These are phyloP conservation scores for Colletotrichum tofieldiae DNA, from an alignment of 2,329 filamentous ascomycete genomes.

Conservation along the genomic window DNA sequence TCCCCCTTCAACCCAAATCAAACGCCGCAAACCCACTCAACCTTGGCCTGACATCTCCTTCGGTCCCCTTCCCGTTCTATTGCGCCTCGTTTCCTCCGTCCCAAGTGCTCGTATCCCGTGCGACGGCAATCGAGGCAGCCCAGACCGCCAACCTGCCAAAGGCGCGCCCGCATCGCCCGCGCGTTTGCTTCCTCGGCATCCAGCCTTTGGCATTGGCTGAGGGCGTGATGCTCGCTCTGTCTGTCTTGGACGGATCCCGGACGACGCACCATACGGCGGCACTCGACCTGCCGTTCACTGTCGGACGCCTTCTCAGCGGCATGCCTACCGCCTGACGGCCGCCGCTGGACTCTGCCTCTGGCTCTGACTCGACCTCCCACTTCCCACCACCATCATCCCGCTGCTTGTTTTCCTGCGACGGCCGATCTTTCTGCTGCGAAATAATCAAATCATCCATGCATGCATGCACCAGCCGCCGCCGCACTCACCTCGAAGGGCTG, in stretches of 20 bases:
- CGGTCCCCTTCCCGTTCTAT: too few relatives aligned
- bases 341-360: background rate
- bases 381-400: background rate
- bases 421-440: background rate
- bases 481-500: conserved; percentile 1
- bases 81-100: background rate
- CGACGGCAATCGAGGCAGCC: background rate
- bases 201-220: background rate
- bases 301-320: too few relatives aligned
- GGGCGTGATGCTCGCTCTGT: background rate
- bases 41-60: background rate
- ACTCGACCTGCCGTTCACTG: background rate
- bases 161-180: background rate
- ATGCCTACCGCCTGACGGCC: background rate
- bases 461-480: too few relatives aligned
- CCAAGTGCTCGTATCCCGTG: background rate
- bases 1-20: background rate
- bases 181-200: background rate
- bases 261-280: background rate
- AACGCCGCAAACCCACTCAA: background rate
- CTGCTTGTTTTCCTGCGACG: background rate
- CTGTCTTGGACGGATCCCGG: background rate
- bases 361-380: background rate
- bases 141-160: background rate
- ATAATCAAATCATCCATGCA: conserved; percentile 9